Base-by-base conservation (phyloP, 805 yeast species). In the Lipomyces orientalis region DNA sequence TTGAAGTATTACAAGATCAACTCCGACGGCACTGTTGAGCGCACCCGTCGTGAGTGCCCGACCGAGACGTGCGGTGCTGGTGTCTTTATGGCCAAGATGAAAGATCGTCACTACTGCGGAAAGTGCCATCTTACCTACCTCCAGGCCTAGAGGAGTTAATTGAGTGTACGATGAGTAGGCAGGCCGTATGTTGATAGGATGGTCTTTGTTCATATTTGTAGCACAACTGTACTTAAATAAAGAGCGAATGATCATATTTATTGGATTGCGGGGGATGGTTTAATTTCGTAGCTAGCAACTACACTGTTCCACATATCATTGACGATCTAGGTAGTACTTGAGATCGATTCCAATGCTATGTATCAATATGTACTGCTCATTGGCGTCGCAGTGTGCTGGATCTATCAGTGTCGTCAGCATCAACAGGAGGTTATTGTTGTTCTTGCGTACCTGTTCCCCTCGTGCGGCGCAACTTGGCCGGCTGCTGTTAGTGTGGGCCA, bases 71-170 rank as follows among this genome's bases (percentile, higher is more conserved):
- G 98, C 87, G 98, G 98, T 87, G 95, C 97, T 77, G 98, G 98
- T 90, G 90, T 91, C 84, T 94, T 94, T 95, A 93, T 95, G 97
- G 99, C 98, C 79, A 90, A 93, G 93, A 93, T 91, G 94, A 85
- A 87, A 83, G 93, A 90, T 90, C 93, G 99, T 89, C 97, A 90
- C 85, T 95, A 95, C 98, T 95, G 99, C 87, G 99, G 99, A 87
- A 93, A 91, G 88, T 95, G 99, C 88, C 98, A 93, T 90, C 86
- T 90, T 79, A 93, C 97, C 83, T 90, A 88, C 86, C 51, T 60
- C 43, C 71, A 65, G 65, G 35, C 64, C 34, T 69, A 67, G 59
- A 19, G 9, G 34, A 52, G 9, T 8, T 29, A 14, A 55, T 33
- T 25, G 43, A 1, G 59, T 56, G 34, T 34, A 56, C 19, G 43